phyloP scores from a whole-genome alignment of 345 rosid genomes.

The Cochlearia excelsa region DNA sequence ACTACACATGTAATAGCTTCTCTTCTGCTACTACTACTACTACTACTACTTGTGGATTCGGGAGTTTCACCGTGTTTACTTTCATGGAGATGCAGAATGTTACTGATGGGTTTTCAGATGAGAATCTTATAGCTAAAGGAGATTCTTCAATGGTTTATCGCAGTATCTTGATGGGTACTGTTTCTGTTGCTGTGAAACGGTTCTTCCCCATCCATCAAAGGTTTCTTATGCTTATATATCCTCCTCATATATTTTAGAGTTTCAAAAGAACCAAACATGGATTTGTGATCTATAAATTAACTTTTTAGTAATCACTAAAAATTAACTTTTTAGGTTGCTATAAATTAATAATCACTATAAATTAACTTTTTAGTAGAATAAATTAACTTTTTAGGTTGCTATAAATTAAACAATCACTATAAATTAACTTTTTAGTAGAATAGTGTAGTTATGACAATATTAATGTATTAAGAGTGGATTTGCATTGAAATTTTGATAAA shows the following conservation, averaged over 20 bases:
- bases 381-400: too few species aligned
- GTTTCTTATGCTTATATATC: conserved; percentile 26
- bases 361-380: too few species aligned
- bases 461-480: too few species aligned
- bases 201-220: conserved; percentile 40
- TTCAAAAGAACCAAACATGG: neutral
- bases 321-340: too few species aligned
- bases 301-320: too few species aligned
- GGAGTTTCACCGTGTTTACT: conserved; percentile 35
- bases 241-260: conserved; percentile 1
- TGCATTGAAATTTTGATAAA: too few species aligned
- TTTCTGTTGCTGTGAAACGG: conserved; percentile 56
- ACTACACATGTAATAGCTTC: conserved; percentile 21
- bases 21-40: conserved; percentile 1
- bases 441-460: too few species aligned
- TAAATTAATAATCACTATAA: too few species aligned
- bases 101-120: conserved; percentile 51
- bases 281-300: too few species aligned
- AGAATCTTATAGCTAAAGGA: conserved; percentile 55
- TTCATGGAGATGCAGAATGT: conserved; percentile 46
- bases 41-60: conserved; percentile 19
- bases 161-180: conserved; percentile 45
- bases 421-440: too few species aligned
- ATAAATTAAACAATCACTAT: too few species aligned
- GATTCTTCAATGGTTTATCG: conserved; percentile 48